Evolutionary conservation across 2,329 filamentous ascomycete genomes (phyloP), one percentile per base, ranked within the genome.

Genomic region (Monilinia fructicola): DNA sequence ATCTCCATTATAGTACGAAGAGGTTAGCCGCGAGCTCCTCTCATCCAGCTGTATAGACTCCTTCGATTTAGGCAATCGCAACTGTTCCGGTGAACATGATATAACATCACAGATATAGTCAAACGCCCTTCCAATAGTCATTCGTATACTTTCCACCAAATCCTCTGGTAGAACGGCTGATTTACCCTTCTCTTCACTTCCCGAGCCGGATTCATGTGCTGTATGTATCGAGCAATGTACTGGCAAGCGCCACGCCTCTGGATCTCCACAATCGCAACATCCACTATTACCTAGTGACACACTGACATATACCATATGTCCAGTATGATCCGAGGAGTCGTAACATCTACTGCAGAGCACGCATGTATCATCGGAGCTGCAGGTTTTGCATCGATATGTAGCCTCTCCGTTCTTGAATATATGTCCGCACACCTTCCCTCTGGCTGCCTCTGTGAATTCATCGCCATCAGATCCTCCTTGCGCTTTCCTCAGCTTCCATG

Each of bases 61-160:
- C 70, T 88, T 86, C 0, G 92, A 91, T 80, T 98, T 99, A 11
- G 89, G 83, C 68, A 96, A 83, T 52, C 95, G 88, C 59, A 99
- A 83, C 78, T 99, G 94, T 79, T 99, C 96, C 0, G 96, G 96
- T 1, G 94, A 96, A 79, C 96, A 99, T 2, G 95, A 98, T 70
- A 98, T 93, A 69, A 99, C 93, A 80, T 99, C 95, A 80, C 94
- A 97, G 70, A 99, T 89, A 77, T 97, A 99, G 80, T 99, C 95
- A 69, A 98, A 85, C 14, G 88, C 89, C 67, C 92, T 86, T 2
- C 91, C 87, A 70, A 99, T 89, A 0, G 95, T 98, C 84, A 91
- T 92, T 65, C 89, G 86, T 69, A 98, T 92, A 73, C 87, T 90
- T 67, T 88, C 82, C 42, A 90, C 81, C 63, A 98, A 83, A 53